Evolutionary conservation across 345 rosid genomes (phyloP).

Genomic region (Pelargonium nanum): DNA sequence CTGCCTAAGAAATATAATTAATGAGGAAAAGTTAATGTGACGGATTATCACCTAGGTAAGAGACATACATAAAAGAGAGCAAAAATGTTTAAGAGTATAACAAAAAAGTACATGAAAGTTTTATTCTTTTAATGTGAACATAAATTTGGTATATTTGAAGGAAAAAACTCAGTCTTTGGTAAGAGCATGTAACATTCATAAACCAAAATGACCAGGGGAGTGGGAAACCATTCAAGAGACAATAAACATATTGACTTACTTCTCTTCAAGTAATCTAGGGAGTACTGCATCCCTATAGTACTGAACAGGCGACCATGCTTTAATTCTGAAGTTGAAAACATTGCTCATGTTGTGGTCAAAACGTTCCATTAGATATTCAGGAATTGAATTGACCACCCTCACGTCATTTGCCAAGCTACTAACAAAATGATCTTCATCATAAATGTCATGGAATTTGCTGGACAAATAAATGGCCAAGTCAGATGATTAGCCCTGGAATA

Average conservation of each 20-base stretch:
- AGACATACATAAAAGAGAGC: no score
- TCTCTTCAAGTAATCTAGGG: constrained; percentile 86
- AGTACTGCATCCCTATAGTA: constrained; percentile 78
- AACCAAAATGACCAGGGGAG: neutral
- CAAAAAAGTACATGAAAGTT: neutral
- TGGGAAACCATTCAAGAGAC: neutral
- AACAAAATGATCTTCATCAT: constrained; percentile 77
- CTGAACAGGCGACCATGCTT: constrained; percentile 92
- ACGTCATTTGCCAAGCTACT: constrained; percentile 67
- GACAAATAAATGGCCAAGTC: constrained; percentile 16
- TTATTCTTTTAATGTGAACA: no score
- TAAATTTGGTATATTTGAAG: no score
- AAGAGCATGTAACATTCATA: neutral
- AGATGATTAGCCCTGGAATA: constrained; percentile 4
- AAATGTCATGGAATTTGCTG: constrained; percentile 87
- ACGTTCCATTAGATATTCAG: constrained; percentile 89
- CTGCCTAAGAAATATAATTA: no score
- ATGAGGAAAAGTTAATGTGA: no score
- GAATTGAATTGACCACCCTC: constrained; percentile 71
- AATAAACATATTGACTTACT: constrained; percentile 46
- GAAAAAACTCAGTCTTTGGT: no score
- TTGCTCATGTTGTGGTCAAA: constrained; percentile 79
- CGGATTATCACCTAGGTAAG: no score
- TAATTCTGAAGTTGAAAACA: constrained; percentile 91
- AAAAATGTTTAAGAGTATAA: no score